phyloP scores from a whole-genome alignment of 1,139 yeast genomes.

The Pichia norvegensis region DNA sequence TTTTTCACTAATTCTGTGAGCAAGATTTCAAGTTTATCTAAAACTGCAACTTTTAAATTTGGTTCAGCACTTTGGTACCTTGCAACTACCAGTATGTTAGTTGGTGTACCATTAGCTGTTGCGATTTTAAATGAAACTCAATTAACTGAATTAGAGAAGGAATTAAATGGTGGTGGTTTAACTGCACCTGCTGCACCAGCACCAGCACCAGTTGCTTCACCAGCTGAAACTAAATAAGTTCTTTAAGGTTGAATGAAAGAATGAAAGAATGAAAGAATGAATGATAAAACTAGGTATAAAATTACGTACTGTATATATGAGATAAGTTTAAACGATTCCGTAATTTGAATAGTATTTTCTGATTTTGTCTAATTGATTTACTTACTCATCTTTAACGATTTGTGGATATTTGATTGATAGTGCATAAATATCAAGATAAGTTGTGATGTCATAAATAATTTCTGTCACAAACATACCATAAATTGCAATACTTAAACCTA shows the following conservation, averaged over 20 bases:
- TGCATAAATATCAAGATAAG: constrained; percentile 78
- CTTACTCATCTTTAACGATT: constrained; percentile 2
- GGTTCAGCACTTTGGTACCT: constrained; percentile 80
- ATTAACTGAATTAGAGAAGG: constrained; percentile 86
- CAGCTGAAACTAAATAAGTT: constrained; percentile 9
- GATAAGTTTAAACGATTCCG: constrained; percentile 1
- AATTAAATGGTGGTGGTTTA: constrained; percentile 69
- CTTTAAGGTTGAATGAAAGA: too few species aligned
- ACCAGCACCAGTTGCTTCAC: constrained; percentile 30
- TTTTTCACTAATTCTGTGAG: constrained; percentile 29
- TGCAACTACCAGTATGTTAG: constrained; percentile 73
- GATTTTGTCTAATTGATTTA: not conserved
- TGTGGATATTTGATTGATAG: constrained; percentile 71
- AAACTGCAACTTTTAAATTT: constrained; percentile 45
- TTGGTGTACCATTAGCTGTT: constrained; percentile 89
- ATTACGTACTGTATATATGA: constrained; percentile 6
- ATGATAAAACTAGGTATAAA: not conserved
- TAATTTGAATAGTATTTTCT: too few species aligned
- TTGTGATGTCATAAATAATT: constrained; percentile 75
- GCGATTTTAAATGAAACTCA: constrained; percentile 90
- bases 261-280: too few species aligned
- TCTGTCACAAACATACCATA: constrained; percentile 77
- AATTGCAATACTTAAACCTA: constrained; percentile 69
- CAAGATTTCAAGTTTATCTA: constrained; percentile 11
- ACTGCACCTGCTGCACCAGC: constrained; percentile 80